Percentiles rank a stretch among this genome's conserved stretches.
Evolutionary conservation across 139 green algal species (phyloP).

Genomic region (Edaphochlamys debaryana): DNA sequence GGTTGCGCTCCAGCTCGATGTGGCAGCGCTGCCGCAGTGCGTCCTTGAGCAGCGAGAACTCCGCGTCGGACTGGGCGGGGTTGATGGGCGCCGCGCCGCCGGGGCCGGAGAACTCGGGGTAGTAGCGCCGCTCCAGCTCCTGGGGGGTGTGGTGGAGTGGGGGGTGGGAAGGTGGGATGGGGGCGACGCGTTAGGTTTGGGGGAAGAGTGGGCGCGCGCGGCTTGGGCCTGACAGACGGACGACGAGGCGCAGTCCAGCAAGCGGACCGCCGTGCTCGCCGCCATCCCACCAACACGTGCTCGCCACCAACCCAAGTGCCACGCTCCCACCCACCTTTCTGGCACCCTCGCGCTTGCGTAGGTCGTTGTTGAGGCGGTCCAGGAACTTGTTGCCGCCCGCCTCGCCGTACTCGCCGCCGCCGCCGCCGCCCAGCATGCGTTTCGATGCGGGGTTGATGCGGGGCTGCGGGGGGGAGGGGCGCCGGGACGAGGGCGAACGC

Average conservation of each 20-base stretch:
- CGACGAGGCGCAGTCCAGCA: too few species aligned
- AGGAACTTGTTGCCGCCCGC: conserved; percentile 49
- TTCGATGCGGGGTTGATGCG: conserved; percentile 23
- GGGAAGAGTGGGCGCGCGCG: too few species aligned
- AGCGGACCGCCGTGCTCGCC: too few species aligned
- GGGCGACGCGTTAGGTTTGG: too few species aligned
- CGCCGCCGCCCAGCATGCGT: conserved; percentile 46
- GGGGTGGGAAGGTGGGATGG: too few species aligned
- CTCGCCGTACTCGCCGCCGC: conserved; percentile 14
- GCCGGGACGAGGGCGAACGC: too few species aligned
- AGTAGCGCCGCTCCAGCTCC: conserved; percentile 30
- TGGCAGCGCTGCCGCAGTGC: neutral
- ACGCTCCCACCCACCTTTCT: conserved; percentile 4
- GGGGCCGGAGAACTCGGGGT: neutral
- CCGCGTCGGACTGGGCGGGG: neutral
- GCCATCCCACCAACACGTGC: too few species aligned
- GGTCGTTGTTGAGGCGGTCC: conserved; percentile 61
- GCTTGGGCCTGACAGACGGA: too few species aligned
- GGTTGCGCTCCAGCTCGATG: neutral
- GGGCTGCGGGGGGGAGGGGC: too few species aligned
- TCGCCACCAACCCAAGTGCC: too few species aligned
- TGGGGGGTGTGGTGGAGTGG: too few species aligned
- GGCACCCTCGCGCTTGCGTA: conserved; percentile 47
- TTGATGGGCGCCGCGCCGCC: too few species aligned
- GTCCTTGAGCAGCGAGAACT: conserved; percentile 33